Conservation (phyloP, 495 filamentous ascomycete genomes). For the Staphylotrichum longicolle region DNA sequence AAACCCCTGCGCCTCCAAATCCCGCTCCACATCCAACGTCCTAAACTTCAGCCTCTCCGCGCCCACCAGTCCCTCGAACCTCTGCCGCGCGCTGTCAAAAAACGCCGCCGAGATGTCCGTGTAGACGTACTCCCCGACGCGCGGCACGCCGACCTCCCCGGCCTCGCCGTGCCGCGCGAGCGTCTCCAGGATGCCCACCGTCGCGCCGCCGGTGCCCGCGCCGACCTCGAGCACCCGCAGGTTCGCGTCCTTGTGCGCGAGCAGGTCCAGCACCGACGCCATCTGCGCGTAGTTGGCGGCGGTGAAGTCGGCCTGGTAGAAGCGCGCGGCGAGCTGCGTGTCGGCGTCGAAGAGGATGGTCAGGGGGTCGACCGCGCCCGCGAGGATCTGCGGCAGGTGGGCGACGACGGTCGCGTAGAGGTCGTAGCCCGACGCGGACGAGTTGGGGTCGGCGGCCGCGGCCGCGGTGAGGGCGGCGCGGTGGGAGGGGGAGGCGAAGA, state of each 20-base stretch:
- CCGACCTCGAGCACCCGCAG: not conserved
- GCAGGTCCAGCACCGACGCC: not conserved
- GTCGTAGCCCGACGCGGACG: too few species aligned
- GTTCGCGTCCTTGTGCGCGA: not conserved
- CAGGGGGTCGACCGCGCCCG: too few species aligned
- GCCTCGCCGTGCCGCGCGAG: not conserved
- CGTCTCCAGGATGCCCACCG: constrained; percentile 24
- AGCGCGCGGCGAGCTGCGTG: too few species aligned
- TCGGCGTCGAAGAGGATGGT: too few species aligned
- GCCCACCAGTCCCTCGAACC: too few species aligned
- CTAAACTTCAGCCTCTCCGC: constrained; percentile 43
- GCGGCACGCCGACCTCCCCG: not conserved
- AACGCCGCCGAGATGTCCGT: not conserved
- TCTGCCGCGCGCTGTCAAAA: not conserved
- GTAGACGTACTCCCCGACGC: not conserved
- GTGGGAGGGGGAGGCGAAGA: too few species aligned
- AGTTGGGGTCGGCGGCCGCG: too few species aligned
- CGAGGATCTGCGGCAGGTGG: too few species aligned
- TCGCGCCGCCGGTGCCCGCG: not conserved
- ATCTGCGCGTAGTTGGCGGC: not conserved
- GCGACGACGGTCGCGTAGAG: too few species aligned
- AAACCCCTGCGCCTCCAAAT: constrained; percentile 50
- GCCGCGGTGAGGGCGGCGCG: too few species aligned
- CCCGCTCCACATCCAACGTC: constrained; percentile 48
- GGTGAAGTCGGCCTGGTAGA: too few species aligned